phyloP scores from a whole-genome alignment of 768 basidiomycete genomes.

The Mycena vitilis region DNA sequence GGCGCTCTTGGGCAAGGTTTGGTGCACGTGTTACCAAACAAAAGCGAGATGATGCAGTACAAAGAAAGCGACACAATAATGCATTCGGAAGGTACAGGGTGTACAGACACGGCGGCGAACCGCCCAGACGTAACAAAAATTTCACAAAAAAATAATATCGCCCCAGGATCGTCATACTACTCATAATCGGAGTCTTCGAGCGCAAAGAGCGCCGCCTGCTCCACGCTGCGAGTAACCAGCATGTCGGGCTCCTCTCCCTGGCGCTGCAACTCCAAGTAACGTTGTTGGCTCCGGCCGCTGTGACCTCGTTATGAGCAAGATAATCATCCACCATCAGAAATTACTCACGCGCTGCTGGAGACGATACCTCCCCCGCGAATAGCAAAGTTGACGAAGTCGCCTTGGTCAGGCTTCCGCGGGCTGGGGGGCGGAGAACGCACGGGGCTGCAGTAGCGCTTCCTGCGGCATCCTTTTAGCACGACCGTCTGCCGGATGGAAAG shows the following conservation, averaged over 20 bases:
- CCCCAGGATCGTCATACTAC: too few species aligned
- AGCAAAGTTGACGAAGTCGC: background rate
- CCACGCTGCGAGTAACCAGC: background rate
- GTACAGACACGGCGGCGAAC: too few species aligned
- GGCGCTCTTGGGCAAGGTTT: too few species aligned
- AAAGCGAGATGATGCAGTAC: too few species aligned
- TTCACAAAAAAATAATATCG: background rate
- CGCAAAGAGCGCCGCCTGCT: background rate
- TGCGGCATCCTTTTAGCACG: background rate
- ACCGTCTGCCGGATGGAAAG: too few species aligned
- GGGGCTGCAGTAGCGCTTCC: background rate
- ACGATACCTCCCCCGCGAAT: conserved; percentile 13
- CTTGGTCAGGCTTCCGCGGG: background rate
- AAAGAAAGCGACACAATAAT: too few species aligned
- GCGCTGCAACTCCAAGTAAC: background rate
- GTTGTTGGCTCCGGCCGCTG: conserved; percentile 1
- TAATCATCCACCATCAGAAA: background rate
- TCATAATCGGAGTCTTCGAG: too few species aligned
- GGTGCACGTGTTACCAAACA: too few species aligned
- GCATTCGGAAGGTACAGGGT: too few species aligned
- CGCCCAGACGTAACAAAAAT: too few species aligned
- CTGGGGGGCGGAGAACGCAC: background rate
- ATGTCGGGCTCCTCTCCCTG: background rate
- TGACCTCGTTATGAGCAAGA: background rate
- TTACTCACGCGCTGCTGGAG: conserved; percentile 17